These are phyloP conservation scores for Haematococcus lacustris DNA, from an alignment of 139 green algal genomes.

Conservation along the genomic window DNA sequence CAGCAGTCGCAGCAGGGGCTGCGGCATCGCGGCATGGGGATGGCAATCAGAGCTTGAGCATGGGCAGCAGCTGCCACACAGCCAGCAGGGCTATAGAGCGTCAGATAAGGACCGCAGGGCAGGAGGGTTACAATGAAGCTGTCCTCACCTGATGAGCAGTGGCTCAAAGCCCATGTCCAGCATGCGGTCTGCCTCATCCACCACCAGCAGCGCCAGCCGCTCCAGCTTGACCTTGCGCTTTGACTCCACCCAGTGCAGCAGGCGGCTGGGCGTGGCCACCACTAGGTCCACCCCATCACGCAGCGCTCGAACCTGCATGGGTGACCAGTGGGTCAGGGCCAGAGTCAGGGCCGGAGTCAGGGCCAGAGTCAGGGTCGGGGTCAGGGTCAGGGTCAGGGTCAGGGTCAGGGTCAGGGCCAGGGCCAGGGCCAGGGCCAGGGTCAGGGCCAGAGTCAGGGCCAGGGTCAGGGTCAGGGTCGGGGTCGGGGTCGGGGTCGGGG, in stretches of 20 bases:
- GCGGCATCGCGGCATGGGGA: neutral
- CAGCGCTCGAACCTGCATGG: constrained; percentile 52
- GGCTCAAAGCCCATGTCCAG: constrained; percentile 92
- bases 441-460: too few relatives aligned
- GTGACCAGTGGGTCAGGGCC: constrained; percentile 28
- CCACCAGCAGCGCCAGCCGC: constrained; percentile 46
- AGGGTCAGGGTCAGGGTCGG: too few relatives aligned
- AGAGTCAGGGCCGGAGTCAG: neutral
- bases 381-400: too few relatives aligned
- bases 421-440: too few relatives aligned
- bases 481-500: too few relatives aligned
- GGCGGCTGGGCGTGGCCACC: constrained; percentile 81
- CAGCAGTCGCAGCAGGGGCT: neutral
- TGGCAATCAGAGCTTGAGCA: neutral
- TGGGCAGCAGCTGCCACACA: neutral
- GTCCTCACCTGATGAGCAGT: constrained; percentile 30
- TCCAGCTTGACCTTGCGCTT: neutral
- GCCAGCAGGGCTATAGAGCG: neutral
- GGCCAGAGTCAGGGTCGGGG: too few relatives aligned
- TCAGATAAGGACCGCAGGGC: too few relatives aligned
- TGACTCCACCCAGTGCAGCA: constrained; percentile 49
- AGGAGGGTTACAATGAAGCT: too few relatives aligned
- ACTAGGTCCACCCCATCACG: constrained; percentile 82
- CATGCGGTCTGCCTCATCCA: constrained; percentile 92
- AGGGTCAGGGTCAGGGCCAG: too few relatives aligned